Percentiles rank a stretch among this genome's conserved stretches.
phyloP scores from a whole-genome alignment of 768 basidiomycete species.

The Leucocoprinus birnbaumii region DNA sequence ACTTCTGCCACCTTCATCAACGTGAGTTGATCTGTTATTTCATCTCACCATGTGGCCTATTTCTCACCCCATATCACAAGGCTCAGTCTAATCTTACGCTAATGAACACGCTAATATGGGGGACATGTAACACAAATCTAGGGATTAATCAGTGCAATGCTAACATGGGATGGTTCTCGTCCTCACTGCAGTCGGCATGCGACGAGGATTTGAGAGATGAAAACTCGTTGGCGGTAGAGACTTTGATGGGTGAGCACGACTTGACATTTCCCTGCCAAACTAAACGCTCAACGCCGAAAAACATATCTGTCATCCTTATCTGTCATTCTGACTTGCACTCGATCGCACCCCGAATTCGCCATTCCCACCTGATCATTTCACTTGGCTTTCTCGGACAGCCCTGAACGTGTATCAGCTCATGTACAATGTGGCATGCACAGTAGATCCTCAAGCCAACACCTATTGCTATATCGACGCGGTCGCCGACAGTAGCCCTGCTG shows the following conservation, averaged over 20 bases:
- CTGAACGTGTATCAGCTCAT: slow-evolving; percentile 63
- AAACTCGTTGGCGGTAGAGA: slow-evolving; percentile 49
- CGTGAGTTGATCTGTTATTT: slow-evolving; percentile 35
- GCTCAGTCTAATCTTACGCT: slow-evolving; percentile 59
- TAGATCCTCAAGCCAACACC: slow-evolving; percentile 51
- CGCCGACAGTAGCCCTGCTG: slow-evolving; percentile 51
- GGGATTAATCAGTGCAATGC: slow-evolving; percentile 48
- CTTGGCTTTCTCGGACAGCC: slow-evolving; percentile 31
- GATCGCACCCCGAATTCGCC: neutral
- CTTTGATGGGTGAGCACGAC: slow-evolving; percentile 49
- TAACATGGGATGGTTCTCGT: slow-evolving; percentile 68
- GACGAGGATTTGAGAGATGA: slow-evolving; percentile 47
- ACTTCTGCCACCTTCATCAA: slow-evolving; percentile 51
- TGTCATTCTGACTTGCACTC: neutral
- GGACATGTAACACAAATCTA: slow-evolving; percentile 68
- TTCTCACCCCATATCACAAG: slow-evolving; percentile 31
- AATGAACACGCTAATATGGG: slow-evolving; percentile 72
- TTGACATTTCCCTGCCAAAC: neutral
- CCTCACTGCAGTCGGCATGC: slow-evolving; percentile 47
- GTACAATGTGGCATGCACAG: slow-evolving; percentile 57
- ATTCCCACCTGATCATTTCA: neutral
- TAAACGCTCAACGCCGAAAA: slow-evolving; percentile 7
- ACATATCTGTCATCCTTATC: neutral
- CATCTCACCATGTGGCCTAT: neutral
- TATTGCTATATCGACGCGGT: slow-evolving; percentile 79